Evolutionary conservation across 2,329 filamentous ascomycete genomes (phyloP).

Genomic region (Colletotrichum australisinense): DNA sequence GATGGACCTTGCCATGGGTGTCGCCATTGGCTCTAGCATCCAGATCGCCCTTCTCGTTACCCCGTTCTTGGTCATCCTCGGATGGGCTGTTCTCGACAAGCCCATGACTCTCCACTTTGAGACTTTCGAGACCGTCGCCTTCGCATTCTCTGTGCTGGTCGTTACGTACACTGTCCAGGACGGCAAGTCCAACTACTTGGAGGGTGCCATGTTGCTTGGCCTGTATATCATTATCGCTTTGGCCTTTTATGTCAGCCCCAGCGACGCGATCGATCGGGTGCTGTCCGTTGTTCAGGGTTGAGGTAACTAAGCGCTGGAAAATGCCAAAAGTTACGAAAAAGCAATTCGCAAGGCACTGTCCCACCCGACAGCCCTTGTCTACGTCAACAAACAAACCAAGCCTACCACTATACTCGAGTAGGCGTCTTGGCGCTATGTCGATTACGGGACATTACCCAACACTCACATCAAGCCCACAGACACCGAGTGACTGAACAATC

Average conservation of each 20-base stretch:
- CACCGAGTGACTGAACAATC: not conserved
- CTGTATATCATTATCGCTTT: conserved; percentile 71
- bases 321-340: conserved; percentile 2
- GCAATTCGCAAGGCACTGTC: not conserved
- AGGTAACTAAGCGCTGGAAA: not conserved
- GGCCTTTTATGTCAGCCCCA: conserved; percentile 68
- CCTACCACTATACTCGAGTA: not conserved
- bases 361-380: not conserved
- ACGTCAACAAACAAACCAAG: no score
- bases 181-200: conserved; percentile 86
- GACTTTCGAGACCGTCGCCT: conserved; percentile 82
- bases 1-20: conserved; percentile 80
- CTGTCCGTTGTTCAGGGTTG: conserved; percentile 24
- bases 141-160: conserved; percentile 80
- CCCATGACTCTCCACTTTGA: conserved; percentile 86
- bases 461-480: not conserved
- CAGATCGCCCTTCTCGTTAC: conserved; percentile 87
- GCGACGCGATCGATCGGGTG: conserved; percentile 56
- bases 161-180: conserved; percentile 83
- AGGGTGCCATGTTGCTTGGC: conserved; percentile 75
- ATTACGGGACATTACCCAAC: not conserved
- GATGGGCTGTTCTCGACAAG: conserved; percentile 78
- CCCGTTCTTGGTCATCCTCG: conserved; percentile 82
- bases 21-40: conserved; percentile 84
- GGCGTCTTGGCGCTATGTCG: not conserved